Evolutionary conservation across 345 rosid species (phyloP), one percentile per base, ranked within the genome.

Genomic region (Melaleuca alternifolia): DNA sequence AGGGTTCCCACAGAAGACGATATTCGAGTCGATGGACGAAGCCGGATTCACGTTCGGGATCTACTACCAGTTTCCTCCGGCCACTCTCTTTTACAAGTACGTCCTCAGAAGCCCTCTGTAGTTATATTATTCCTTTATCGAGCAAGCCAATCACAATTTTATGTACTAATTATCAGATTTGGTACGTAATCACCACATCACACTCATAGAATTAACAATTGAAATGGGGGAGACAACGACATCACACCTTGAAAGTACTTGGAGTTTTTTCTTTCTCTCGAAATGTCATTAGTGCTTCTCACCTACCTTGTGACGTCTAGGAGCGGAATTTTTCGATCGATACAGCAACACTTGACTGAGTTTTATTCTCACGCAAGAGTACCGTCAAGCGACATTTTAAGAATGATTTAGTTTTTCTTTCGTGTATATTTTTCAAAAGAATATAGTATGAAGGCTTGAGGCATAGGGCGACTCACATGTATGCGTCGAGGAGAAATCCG

Each of bases 1-100:
- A 13, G 89, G 89, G 13, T 77, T 33, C 13, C 89, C 89, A 5
- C 89, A 87, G 86, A 87, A 79, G 89, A 87, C 89, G 7, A 84
- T 87, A 46, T 84, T 87, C 28, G 89, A 87, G 85, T 87, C 89
- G 13, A n/a, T 87, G 79, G 87, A 87, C 26, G 87, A 85, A 50
- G 79, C 50, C 6, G 87, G 85, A 6, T 48, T 51, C 62, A 85
- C 16, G 41, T 87, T 87, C 59, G 87, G 85, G 84, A 87, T 87
- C 30, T 87, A 87, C 59, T 87, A 87, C 46, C 82, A 85, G 82
- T 76, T n/a, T 41, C 86, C 84, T 81, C 87, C 89, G 33, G 79
- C 86, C 53, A 87, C 89, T 10, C 85, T 87, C 44, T 85, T 87
- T 59, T 87, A 87, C 46, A 84, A 87, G 89, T 56, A 84, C 23